Evolutionary conservation across 2,329 filamentous ascomycete species (phyloP), one percentile per base, ranked within the genome.

Genomic region (Aspergillus costaricaensis): DNA sequence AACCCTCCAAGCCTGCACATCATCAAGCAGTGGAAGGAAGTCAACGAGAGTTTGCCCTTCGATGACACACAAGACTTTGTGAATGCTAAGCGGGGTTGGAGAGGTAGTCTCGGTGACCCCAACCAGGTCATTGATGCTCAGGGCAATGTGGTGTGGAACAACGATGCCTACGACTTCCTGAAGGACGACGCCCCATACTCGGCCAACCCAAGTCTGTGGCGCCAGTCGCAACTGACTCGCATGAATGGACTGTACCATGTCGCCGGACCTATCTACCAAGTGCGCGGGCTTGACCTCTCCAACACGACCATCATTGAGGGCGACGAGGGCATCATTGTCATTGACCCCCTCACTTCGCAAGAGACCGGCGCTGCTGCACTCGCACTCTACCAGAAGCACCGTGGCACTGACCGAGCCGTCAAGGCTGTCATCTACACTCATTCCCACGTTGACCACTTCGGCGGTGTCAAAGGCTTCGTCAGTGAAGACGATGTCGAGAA

Each of bases 221-320:
- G 74, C n/a, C 74, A 78, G 61, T 67, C 60, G 1, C 67, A 72
- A 58, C 68, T 77, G 3, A 62, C 55, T 7, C 60, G 58, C 12
- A 70, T 67, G 17, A 67, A 76, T 47, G 70, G 78, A 1, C 71
- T 80, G 1, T 80, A 69, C 58, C 55, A 73, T 25, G 70, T 80
- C 47, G 64, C 58, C 1, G 58, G 64, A 1, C 69, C 71, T 17
- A 75, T 80, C 14, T 79, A 78, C 58, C 77, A 80, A 62, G 68
- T 79, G 15, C 75, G 77, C 36, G 77, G 73, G 1, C 65, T 79
- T 6, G 78, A 80, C 55, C 54, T 80, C 14, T 74, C 76, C 23
- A 78, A 80, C 64, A 77, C 75, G 57, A 79, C 74, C 21, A 63
- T 80, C 50, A 63, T 80, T 1, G 74, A 79, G 63, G 70, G 69